Conservation (phyloP, 495 filamentous ascomycete species). For the Penicillium canariense region DNA sequence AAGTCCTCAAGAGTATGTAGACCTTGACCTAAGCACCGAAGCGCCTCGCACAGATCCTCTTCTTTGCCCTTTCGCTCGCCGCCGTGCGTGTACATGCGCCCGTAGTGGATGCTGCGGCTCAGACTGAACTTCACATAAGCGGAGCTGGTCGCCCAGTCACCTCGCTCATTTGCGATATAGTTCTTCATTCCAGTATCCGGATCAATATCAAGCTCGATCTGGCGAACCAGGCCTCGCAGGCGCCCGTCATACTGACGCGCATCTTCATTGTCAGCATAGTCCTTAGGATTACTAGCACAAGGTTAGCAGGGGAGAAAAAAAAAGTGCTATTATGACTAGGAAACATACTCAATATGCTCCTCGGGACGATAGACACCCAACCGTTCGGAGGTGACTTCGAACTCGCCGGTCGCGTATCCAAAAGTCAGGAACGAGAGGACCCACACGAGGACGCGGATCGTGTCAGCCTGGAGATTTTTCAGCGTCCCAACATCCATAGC, state of each 20-base stretch:
- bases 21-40: slow-evolving; percentile 84
- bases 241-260: slow-evolving; percentile 82
- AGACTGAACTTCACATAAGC: slow-evolving; percentile 88
- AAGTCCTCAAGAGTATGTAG: slow-evolving; percentile 96
- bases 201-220: slow-evolving; percentile 79
- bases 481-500: slow-evolving; percentile 90
- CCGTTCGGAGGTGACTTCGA: slow-evolving; percentile 90
- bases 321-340: background rate
- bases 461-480: slow-evolving; percentile 83
- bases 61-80: slow-evolving; percentile 65
- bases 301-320: background rate
- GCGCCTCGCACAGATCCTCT: slow-evolving; percentile 83
- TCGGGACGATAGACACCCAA: slow-evolving; percentile 92
- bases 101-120: slow-evolving; percentile 81
- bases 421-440: slow-evolving; percentile 88
- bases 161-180: slow-evolving; percentile 90
- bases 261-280: slow-evolving; percentile 86
- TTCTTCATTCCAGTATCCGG: slow-evolving; percentile 93
- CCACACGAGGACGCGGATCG: slow-evolving; percentile 89
- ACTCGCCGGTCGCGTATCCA: slow-evolving; percentile 95
- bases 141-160: slow-evolving; percentile 82
- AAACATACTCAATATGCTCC: slow-evolving; percentile 75
- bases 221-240: slow-evolving; percentile 71
- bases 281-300: slow-evolving; percentile 65
- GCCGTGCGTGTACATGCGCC: slow-evolving; percentile 79